phyloP scores from a whole-genome alignment of 2,329 filamentous ascomycete genomes.

The Sarocladium kiliense region DNA sequence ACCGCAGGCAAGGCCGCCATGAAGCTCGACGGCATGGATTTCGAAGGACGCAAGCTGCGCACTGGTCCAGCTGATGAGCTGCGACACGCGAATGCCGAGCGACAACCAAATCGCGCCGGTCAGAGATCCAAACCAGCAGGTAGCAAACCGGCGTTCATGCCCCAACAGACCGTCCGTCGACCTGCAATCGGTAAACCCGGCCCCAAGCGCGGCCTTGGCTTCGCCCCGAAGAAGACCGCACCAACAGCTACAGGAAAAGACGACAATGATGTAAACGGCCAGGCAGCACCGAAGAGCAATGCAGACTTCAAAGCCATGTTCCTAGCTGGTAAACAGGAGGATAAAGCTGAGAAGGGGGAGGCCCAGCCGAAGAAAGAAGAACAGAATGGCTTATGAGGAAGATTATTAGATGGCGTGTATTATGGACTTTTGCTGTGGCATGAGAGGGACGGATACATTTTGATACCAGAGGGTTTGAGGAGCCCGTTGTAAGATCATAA shows the following conservation, averaged over 20 bases:
- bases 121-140: constrained; percentile 18
- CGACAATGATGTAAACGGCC: constrained; percentile 13
- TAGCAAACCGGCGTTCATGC: constrained; percentile 35
- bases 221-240: constrained; percentile 24
- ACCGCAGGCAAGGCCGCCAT: constrained; percentile 69
- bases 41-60: constrained; percentile 48
- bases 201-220: constrained; percentile 39
- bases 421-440: no score
- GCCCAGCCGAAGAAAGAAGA: not conserved
- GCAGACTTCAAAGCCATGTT: constrained; percentile 54
- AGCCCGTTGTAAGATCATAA: no score
- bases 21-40: constrained; percentile 49
- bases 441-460: no score
- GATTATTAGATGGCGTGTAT: no score
- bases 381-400: no score
- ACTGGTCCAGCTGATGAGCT: constrained; percentile 52
- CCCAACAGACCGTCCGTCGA: constrained; percentile 36
- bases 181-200: constrained; percentile 33
- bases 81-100: constrained; percentile 43
- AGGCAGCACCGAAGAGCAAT: constrained; percentile 42
- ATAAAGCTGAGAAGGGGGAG: not conserved
- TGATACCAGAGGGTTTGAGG: no score
- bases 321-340: constrained; percentile 20
- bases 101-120: constrained; percentile 22
- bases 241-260: not conserved